phyloP scores from a whole-genome alignment of 306 rosid species.

The Rosa chinensis region DNA sequence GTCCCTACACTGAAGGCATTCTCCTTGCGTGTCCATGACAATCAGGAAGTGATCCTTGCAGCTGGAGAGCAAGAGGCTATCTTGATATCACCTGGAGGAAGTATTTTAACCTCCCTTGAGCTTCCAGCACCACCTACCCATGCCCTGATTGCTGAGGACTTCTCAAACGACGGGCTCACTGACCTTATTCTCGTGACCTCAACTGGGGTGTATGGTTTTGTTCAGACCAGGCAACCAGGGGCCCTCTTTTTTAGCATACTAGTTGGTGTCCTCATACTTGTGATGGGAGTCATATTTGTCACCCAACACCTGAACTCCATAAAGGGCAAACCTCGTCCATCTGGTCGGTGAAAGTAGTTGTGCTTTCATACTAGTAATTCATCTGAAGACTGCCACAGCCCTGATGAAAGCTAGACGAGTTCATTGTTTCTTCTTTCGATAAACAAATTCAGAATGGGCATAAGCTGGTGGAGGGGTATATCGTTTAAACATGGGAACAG shows the following conservation, averaged over 20 bases:
- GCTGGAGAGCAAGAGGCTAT: slow-evolving; percentile 97
- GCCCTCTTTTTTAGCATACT: slow-evolving; percentile 96
- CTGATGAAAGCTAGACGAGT: slow-evolving; percentile 17
- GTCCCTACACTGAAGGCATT: slow-evolving; percentile 89
- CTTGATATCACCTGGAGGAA: slow-evolving; percentile 84
- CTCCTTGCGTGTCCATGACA: slow-evolving; percentile 58
- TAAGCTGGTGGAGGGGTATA: not conserved
- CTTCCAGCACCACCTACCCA: slow-evolving; percentile 90
- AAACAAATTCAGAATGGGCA: not conserved
- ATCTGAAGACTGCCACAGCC: slow-evolving; percentile 20
- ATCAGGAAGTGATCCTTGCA: slow-evolving; percentile 78
- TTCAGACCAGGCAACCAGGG: slow-evolving; percentile 96
- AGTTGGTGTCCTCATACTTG: slow-evolving; percentile 87
- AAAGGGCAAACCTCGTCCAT: slow-evolving; percentile 84
- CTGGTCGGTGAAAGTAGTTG: slow-evolving; percentile 41
- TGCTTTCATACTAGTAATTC: not conserved
- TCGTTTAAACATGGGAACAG: not conserved
- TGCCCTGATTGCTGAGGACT: slow-evolving; percentile 74
- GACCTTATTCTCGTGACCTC: slow-evolving; percentile 86
- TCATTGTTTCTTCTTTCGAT: not conserved
- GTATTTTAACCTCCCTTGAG: slow-evolving; percentile 62
- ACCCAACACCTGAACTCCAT: slow-evolving; percentile 83
- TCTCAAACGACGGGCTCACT: slow-evolving; percentile 91
- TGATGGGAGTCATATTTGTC: slow-evolving; percentile 89
- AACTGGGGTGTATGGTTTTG: slow-evolving; percentile 84